Evolutionary conservation across 768 basidiomycete genomes (phyloP).

Genomic region (Panaeolus cyanescens): DNA sequence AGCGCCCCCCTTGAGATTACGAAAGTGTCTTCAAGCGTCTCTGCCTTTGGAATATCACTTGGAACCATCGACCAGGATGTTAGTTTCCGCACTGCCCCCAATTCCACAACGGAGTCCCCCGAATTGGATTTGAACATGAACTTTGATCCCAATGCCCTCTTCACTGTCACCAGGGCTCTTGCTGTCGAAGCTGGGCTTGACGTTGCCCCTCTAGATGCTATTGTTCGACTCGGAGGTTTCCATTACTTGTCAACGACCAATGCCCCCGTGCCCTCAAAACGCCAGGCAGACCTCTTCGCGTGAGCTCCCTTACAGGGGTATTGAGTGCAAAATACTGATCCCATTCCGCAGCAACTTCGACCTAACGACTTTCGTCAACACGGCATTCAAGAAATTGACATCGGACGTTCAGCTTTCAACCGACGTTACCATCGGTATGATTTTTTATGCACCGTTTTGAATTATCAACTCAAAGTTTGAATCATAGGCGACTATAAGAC

Average conservation of each 20-base stretch:
- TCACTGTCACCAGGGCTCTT: conserved; percentile 68
- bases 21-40: conserved; percentile 59
- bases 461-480: neutral
- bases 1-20: conserved; percentile 59
- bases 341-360: conserved; percentile 53
- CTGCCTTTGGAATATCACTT: conserved; percentile 59
- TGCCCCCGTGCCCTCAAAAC: conserved; percentile 25
- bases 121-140: conserved; percentile 63
- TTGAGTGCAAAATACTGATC: neutral
- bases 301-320: conserved; percentile 24
- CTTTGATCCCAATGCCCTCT: conserved; percentile 65
- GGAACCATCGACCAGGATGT: conserved; percentile 59
- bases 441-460: neutral
- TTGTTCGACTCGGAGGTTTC: conserved; percentile 69
- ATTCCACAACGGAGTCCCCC: conserved; percentile 58
- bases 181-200: conserved; percentile 65
- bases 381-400: conserved; percentile 64
- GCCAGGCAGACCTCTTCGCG: conserved; percentile 56
- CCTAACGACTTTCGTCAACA: conserved; percentile 60
- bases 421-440: conserved; percentile 57
- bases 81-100: conserved; percentile 54
- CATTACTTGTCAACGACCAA: conserved; percentile 50
- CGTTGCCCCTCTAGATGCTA: conserved; percentile 62
- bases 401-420: conserved; percentile 61
- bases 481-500: conserved; percentile 62